A percentile compares a stretch with the other conserved stretches of the same genome.
These are phyloP conservation scores for Pythium myriotylum DNA, from an alignment of 352 stramenopile species.

Conservation along the genomic window DNA sequence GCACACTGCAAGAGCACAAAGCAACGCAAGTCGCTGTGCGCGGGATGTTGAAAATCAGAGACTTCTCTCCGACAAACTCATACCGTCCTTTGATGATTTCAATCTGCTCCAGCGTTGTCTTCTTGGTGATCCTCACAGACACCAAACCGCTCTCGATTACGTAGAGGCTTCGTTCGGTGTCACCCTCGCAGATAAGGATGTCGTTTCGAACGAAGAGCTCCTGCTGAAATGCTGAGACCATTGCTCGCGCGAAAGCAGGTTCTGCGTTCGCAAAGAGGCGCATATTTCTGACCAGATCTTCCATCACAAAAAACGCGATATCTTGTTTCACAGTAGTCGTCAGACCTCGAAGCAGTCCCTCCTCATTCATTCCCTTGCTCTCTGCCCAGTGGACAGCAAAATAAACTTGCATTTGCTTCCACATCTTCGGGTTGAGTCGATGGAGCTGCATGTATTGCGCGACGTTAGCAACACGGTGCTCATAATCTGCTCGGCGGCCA, in stretches of 20 bases:
- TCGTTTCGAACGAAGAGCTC: constrained; percentile 79
- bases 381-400: constrained; percentile 70
- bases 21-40: constrained; percentile 47
- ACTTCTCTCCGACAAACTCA: constrained; percentile 54
- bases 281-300: constrained; percentile 64
- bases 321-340: constrained; percentile 56
- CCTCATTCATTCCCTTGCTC: constrained; percentile 66
- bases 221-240: constrained; percentile 66
- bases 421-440: constrained; percentile 50
- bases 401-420: constrained; percentile 78
- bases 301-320: constrained; percentile 62
- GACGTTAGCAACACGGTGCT: constrained; percentile 59
- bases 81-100: constrained; percentile 46
- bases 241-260: constrained; percentile 54
- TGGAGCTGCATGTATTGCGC: constrained; percentile 71
- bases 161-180: constrained; percentile 63
- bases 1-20: constrained; percentile 42
- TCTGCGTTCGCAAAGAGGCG: constrained; percentile 61
- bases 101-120: constrained; percentile 15
- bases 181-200: constrained; percentile 69
- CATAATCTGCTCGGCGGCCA: constrained; percentile 60
- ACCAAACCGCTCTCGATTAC: constrained; percentile 64
- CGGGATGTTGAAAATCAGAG: constrained; percentile 45
- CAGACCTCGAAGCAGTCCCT: constrained; percentile 53
- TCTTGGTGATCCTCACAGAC: constrained; percentile 33